phyloP scores from a whole-genome alignment of 768 basidiomycete species.

The Dentipellis fragilis region DNA sequence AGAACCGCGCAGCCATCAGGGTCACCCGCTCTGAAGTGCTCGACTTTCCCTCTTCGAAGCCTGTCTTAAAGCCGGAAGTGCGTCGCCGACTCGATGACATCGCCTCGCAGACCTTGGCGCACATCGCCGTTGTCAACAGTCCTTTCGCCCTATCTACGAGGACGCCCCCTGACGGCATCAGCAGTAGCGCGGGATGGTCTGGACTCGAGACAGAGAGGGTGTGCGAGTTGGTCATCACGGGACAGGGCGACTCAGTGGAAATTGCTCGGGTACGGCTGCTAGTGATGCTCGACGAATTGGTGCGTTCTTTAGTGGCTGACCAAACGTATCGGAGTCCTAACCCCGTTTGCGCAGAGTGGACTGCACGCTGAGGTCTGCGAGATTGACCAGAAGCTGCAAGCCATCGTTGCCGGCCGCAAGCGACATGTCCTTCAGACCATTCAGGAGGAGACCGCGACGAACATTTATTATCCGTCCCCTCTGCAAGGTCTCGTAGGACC shows the following conservation, averaged over 20 bases:
- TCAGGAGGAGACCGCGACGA: slow-evolving; percentile 94
- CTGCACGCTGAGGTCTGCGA: slow-evolving; percentile 86
- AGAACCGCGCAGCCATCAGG: slow-evolving; percentile 83
- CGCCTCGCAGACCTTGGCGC: slow-evolving; percentile 83
- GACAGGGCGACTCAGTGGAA: slow-evolving; percentile 81
- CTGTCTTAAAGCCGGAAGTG: slow-evolving; percentile 72
- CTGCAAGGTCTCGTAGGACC: slow-evolving; percentile 78
- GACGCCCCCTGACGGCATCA: slow-evolving; percentile 70
- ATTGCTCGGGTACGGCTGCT: slow-evolving; percentile 83
- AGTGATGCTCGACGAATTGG: slow-evolving; percentile 92
- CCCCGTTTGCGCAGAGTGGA: slow-evolving; percentile 50
- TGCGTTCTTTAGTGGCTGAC: slow-evolving; percentile 29
- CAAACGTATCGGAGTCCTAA: slow-evolving; percentile 3
- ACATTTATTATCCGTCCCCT: slow-evolving; percentile 90
- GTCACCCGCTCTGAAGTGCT: slow-evolving; percentile 90
- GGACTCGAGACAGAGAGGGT: slow-evolving; percentile 91
- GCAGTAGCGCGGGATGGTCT: slow-evolving; percentile 70
- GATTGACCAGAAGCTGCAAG: slow-evolving; percentile 90
- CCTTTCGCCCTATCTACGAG: slow-evolving; percentile 65
- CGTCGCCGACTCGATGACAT: slow-evolving; percentile 86
- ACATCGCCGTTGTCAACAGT: slow-evolving; percentile 90
- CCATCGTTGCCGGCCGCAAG: slow-evolving; percentile 85
- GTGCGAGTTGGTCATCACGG: slow-evolving; percentile 88
- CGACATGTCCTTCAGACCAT: slow-evolving; percentile 81
- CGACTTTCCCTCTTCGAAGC: slow-evolving; percentile 72